phyloP scores from a whole-genome alignment of 2,329 filamentous ascomycete species.

The Sclerotinia subarctica region DNA sequence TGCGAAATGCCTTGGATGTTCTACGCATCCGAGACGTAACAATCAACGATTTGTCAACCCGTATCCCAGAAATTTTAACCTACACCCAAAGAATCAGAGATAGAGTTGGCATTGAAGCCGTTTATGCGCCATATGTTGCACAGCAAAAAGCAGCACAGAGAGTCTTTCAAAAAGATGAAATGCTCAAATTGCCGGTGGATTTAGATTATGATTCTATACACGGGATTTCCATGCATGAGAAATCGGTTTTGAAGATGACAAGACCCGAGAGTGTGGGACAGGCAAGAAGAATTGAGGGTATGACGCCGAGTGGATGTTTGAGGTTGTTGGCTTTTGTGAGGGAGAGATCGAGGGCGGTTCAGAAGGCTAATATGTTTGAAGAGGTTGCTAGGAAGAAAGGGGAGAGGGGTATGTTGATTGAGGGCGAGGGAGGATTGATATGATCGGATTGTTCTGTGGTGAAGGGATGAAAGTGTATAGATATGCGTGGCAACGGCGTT shows the following conservation, averaged over 20 bases:
- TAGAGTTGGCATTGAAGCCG: slow-evolving; percentile 76
- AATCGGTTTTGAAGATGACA: slow-evolving; percentile 63
- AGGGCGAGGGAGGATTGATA: background rate
- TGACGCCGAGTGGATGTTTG: slow-evolving; percentile 59
- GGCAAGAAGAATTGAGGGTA: slow-evolving; percentile 80
- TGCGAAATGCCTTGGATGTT: slow-evolving; percentile 74
- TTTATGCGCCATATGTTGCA: slow-evolving; percentile 82
- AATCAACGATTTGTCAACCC: slow-evolving; percentile 53
- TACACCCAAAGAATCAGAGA: slow-evolving; percentile 59
- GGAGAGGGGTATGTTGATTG: background rate
- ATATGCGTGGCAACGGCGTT: slow-evolving; percentile 15
- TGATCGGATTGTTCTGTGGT: background rate
- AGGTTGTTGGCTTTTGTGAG: slow-evolving; percentile 60
- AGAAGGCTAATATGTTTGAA: slow-evolving; percentile 26
- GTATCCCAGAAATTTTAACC: slow-evolving; percentile 54
- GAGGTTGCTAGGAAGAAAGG: slow-evolving; percentile 24
- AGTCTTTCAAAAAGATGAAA: slow-evolving; percentile 73
- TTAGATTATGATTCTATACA: slow-evolving; percentile 72
- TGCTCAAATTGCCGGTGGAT: slow-evolving; percentile 65
- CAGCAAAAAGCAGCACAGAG: slow-evolving; percentile 66
- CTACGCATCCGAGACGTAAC: slow-evolving; percentile 63
- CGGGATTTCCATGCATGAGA: slow-evolving; percentile 79
- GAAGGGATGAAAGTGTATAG: background rate
- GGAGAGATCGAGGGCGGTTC: slow-evolving; percentile 23
- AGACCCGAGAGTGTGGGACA: slow-evolving; percentile 84